Conservation (phyloP, 495 filamentous ascomycete species). For the Hypoxylon subgilvum region DNA sequence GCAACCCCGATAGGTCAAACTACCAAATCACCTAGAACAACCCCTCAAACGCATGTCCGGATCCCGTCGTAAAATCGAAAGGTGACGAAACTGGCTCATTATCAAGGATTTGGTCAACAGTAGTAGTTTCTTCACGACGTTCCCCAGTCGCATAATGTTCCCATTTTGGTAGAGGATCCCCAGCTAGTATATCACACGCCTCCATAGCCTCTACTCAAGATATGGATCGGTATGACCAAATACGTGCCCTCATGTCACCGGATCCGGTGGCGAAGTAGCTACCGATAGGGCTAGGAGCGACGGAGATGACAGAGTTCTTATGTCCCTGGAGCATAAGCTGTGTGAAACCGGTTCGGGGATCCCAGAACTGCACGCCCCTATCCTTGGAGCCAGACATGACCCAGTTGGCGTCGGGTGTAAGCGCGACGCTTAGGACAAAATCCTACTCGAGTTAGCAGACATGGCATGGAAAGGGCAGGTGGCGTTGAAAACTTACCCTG, state of each 20-base stretch:
- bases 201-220: constrained; percentile 5
- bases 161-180: too few species aligned
- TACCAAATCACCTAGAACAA: too few species aligned
- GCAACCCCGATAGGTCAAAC: not conserved
- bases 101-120: too few species aligned
- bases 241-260: constrained; percentile 88
- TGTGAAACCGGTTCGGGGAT: constrained; percentile 81
- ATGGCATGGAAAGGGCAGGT: constrained; percentile 1
- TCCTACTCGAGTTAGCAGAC: constrained; percentile 62
- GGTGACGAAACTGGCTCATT: too few species aligned
- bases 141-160: too few species aligned
- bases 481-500: constrained; percentile 66
- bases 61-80: too few species aligned
- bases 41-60: too few species aligned
- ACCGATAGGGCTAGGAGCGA: constrained; percentile 81
- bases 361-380: constrained; percentile 91
- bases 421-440: constrained; percentile 86
- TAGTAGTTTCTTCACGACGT: too few species aligned
- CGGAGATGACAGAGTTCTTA: constrained; percentile 91
- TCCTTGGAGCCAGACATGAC: constrained; percentile 92
- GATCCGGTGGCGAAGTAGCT: constrained; percentile 85
- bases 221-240: constrained; percentile 72
- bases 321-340: constrained; percentile 94
- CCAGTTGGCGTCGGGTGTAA: constrained; percentile 87
- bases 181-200: too few species aligned